Percentiles rank a stretch among this genome's conserved stretches.
Conservation (phyloP, 2,329 filamentous ascomycete genomes). For the Hypoxylon sp. region DNA sequence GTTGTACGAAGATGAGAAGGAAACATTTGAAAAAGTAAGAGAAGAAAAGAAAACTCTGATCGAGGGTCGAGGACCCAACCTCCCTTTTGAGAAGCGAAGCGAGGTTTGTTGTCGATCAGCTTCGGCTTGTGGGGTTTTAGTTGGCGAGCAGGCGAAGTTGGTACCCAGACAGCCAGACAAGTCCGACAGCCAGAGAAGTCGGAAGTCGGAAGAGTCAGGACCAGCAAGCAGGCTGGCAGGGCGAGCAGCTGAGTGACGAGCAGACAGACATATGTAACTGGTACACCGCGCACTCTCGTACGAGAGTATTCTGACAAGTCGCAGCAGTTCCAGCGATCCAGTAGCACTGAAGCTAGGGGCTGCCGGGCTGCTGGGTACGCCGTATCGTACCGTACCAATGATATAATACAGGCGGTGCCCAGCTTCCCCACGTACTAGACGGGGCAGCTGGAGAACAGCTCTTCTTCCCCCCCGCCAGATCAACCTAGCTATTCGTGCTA, state of each 20-base stretch:
- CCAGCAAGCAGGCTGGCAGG: no score
- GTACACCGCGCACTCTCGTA: no score
- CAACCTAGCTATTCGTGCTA: slow-evolving; percentile 1
- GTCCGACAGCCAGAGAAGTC: no score
- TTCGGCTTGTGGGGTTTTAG: slow-evolving; percentile 23
- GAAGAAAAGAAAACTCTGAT: slow-evolving; percentile 7
- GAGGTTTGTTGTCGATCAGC: slow-evolving; percentile 35
- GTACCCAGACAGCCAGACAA: background rate
- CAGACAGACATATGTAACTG: no score
- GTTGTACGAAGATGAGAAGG: background rate
- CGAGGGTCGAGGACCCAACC: slow-evolving; percentile 19
- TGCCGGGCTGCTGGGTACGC: background rate
- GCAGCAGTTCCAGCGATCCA: no score
- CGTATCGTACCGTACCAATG: no score
- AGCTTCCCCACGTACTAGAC: slow-evolving; percentile 25
- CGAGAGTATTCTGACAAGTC: no score
- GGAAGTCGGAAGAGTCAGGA: no score
- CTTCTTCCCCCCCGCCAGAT: slow-evolving; percentile 20
- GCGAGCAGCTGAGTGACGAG: slow-evolving; percentile 16
- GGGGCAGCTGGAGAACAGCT: slow-evolving; percentile 15
- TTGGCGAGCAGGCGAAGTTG: no score
- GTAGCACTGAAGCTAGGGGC: slow-evolving; percentile 26
- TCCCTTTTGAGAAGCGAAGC: slow-evolving; percentile 28
- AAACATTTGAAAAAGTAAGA: slow-evolving; percentile 1
- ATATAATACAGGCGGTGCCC: background rate